Conservation (phyloP, 257 asterid species). For the Nicotiana obtusifolia region DNA sequence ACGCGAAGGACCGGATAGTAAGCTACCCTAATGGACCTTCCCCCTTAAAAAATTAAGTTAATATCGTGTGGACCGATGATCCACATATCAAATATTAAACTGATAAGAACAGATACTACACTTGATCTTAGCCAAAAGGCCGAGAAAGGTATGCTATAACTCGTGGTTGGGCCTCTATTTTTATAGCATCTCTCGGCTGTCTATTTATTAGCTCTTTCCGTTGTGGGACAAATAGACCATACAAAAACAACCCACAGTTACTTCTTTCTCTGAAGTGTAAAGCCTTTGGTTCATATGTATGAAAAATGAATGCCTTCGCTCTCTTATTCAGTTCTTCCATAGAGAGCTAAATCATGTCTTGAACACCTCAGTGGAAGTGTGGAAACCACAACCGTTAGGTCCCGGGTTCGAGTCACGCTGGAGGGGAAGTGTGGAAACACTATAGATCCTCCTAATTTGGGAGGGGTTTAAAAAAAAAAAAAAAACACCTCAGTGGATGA, state of each 20-base stretch:
- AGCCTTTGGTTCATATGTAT: neutral
- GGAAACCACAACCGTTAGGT: too few relatives aligned
- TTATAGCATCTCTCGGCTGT: neutral
- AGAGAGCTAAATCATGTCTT: too few relatives aligned
- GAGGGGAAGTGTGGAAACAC: too few relatives aligned
- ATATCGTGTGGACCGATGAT: neutral
- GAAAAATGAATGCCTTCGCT: too few relatives aligned
- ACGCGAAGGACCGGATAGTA: neutral
- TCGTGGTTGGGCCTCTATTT: fast-evolving
- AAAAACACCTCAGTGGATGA: too few relatives aligned
- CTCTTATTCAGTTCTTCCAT: too few relatives aligned
- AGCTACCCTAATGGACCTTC: neutral
- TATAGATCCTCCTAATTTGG: too few relatives aligned
- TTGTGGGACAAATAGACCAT: neutral
- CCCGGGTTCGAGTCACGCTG: too few relatives aligned
- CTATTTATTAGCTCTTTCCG: neutral
- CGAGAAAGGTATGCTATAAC: constrained; percentile 25
- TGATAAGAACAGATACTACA: constrained; percentile 41
- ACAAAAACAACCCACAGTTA: neutral
- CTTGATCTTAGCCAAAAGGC: constrained; percentile 45
- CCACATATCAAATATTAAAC: constrained; percentile 32
- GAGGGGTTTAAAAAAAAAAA: too few relatives aligned
- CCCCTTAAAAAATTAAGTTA: constrained; percentile 13
- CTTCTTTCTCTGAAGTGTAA: too few relatives aligned
- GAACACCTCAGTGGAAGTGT: too few relatives aligned